phyloP scores from a whole-genome alignment of 2,329 filamentous ascomycete genomes.

The Penicillium sp. region DNA sequence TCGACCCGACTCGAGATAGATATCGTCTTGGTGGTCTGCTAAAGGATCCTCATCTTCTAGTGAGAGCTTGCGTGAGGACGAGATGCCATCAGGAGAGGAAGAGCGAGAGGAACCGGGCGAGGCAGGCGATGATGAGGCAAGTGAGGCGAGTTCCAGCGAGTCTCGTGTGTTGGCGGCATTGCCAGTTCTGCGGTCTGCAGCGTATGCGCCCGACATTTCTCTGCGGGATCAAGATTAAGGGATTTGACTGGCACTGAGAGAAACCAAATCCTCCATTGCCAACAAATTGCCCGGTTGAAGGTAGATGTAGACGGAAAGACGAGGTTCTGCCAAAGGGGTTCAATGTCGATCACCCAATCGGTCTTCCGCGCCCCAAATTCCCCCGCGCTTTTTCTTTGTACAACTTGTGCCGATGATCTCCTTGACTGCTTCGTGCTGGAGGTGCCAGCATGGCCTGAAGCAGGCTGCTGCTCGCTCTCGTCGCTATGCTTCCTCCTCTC shows the following conservation, averaged over 20 bases:
- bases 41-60: constrained; percentile 82
- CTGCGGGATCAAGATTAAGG: neutral
- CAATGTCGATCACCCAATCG: constrained; percentile 21
- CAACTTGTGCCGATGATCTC: constrained; percentile 4
- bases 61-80: constrained; percentile 86
- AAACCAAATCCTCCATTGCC: constrained; percentile 9
- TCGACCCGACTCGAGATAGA: constrained; percentile 45
- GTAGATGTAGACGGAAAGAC: constrained; percentile 1
- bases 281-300: neutral
- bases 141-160: constrained; percentile 90
- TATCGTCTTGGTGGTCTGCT: constrained; percentile 45
- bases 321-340: constrained; percentile 14
- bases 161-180: constrained; percentile 58
- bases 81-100: constrained; percentile 75
- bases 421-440: constrained; percentile 12
- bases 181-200: constrained; percentile 27
- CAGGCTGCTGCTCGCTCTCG: constrained; percentile 11
- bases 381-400: constrained; percentile 11
- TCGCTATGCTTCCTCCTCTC: constrained; percentile 23
- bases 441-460: constrained; percentile 8
- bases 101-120: constrained; percentile 60
- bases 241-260: constrained; percentile 1
- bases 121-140: constrained; percentile 74
- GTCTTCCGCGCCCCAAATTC: constrained; percentile 12
- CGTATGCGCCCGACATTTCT: constrained; percentile 32